phyloP scores from a whole-genome alignment of 441 rosid genomes.

The Capsella rubella region DNA sequence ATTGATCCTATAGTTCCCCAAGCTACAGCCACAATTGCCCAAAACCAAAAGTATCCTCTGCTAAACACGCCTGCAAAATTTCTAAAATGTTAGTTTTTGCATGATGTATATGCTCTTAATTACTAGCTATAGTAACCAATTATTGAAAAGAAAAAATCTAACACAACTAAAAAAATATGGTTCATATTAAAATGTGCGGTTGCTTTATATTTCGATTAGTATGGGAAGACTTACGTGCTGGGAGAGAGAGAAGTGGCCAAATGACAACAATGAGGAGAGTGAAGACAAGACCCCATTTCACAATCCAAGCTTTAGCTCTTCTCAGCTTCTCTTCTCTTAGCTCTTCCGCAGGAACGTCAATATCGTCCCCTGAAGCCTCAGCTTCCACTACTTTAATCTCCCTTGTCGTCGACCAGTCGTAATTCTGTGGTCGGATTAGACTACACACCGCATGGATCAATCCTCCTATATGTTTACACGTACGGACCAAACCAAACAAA shows the following conservation, averaged over 20 bases:
- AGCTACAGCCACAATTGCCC: slow-evolving; percentile 82
- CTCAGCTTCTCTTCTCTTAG: slow-evolving; percentile 75
- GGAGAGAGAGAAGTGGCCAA: slow-evolving; percentile 86
- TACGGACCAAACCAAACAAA: slow-evolving; percentile 14
- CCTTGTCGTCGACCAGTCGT: slow-evolving; percentile 83
- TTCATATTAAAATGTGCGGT: background rate
- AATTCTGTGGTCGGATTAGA: slow-evolving; percentile 71
- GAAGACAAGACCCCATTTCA: slow-evolving; percentile 87
- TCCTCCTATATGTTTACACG: slow-evolving; percentile 55
- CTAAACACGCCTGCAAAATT: slow-evolving; percentile 48
- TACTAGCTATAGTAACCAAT: background rate
- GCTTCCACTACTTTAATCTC: slow-evolving; percentile 84
- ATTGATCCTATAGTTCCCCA: slow-evolving; percentile 90
- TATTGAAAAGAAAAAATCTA: background rate
- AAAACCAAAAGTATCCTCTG: slow-evolving; percentile 82
- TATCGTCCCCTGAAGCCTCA: slow-evolving; percentile 51
- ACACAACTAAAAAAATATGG: background rate
- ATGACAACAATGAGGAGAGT: slow-evolving; percentile 68
- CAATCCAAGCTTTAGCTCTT: slow-evolving; percentile 80
- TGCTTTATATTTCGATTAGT: no score
- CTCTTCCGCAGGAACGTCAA: slow-evolving; percentile 66
- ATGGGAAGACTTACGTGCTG: slow-evolving; percentile 63
- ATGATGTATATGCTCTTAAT: background rate
- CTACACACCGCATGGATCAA: slow-evolving; percentile 76
- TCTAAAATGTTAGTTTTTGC: background rate